Evolutionary conservation across 148 eudicot genomes (phyloP), one percentile per base, ranked within the genome.

Genomic region (Rhododendron williamsianum): DNA sequence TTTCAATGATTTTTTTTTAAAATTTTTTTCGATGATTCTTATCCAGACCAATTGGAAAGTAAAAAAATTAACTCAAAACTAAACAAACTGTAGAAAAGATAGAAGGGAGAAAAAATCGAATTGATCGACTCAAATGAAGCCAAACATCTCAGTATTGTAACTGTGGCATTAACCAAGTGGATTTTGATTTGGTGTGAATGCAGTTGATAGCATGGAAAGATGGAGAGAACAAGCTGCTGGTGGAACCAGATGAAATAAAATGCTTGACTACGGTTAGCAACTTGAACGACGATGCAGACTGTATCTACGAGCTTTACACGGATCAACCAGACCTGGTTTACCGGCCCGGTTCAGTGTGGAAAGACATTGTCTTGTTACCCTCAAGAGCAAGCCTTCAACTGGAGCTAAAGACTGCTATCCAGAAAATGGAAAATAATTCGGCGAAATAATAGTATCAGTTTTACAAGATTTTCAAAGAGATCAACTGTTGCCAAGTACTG

Each of bases 131-230:
- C 54, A 51, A 51, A 54, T 54, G 58, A 46, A 46, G 49, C 49
- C 49, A 9, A 46, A 46, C 19, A 52, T 52, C 13, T 15, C 15
- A 52, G 16, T 12, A 12, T 52, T 3, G 38, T 15, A 5, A 36
- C 36, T 33, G 21, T 16, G 43, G 27, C 35, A 80, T 49, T 27
- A 3, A 51, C 3, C 5, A 2, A 52, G 18, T 27, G 76, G 13
- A 71, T 71, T 6, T 52, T 30, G 21, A 41, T 11, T 6, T 33
- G 27, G 83, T 25, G 21, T 12, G n/a, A 7, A 12, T 71, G 92
- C 93, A 96, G 99, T 88, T 96, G 87, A 93, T 96, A 87, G 99
- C 91, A 19, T 94, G 98, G 97, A 96, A 96, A 87, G 95, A 95
- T 81, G 92, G 93, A 72, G 82, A 82, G 30, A 87, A 89, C 91